Conservation (phyloP, 495 filamentous ascomycete species). For the Trichoderma erinaceum region DNA sequence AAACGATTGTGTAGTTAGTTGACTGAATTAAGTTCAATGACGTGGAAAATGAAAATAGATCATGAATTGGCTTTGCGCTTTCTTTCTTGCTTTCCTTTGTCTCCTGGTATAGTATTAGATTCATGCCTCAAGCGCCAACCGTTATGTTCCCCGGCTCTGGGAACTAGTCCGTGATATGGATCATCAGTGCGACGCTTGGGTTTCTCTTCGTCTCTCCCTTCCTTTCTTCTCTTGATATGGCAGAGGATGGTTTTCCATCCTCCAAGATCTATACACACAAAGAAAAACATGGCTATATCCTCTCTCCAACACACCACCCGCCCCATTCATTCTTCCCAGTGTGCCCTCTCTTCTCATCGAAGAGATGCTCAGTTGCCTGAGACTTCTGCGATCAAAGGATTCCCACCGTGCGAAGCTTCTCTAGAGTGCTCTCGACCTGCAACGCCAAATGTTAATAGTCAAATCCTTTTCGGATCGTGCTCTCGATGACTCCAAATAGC, state of each 20-base stretch:
- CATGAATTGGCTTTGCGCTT: not conserved
- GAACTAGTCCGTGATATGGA: not conserved
- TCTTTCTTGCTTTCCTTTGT: not conserved
- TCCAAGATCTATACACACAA: constrained; percentile 18
- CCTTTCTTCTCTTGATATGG: constrained; percentile 15
- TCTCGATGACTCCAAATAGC: constrained; percentile 10
- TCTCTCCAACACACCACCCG: not conserved
- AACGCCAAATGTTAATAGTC: constrained; percentile 4
- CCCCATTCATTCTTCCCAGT: not conserved
- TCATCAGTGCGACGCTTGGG: not conserved
- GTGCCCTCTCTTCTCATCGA: constrained; percentile 1
- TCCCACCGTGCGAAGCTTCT: constrained; percentile 12
- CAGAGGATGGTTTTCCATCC: constrained; percentile 17
- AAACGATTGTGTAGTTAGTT: not conserved
- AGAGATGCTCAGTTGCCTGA: not conserved
- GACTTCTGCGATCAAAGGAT: constrained; percentile 5
- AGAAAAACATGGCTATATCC: not conserved
- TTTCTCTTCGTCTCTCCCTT: not conserved
- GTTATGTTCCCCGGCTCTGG: not conserved
- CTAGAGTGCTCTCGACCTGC: constrained; percentile 8
- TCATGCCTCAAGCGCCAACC: not conserved
- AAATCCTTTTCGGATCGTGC: constrained; percentile 11
- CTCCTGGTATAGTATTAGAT: constrained; percentile 8
- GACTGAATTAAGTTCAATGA: not conserved
- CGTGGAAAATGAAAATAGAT: not conserved